A percentile compares a stretch with the other conserved stretches of the same genome.
Conservation (phyloP, 768 basidiomycete genomes). For the Amanita jacksonii region DNA sequence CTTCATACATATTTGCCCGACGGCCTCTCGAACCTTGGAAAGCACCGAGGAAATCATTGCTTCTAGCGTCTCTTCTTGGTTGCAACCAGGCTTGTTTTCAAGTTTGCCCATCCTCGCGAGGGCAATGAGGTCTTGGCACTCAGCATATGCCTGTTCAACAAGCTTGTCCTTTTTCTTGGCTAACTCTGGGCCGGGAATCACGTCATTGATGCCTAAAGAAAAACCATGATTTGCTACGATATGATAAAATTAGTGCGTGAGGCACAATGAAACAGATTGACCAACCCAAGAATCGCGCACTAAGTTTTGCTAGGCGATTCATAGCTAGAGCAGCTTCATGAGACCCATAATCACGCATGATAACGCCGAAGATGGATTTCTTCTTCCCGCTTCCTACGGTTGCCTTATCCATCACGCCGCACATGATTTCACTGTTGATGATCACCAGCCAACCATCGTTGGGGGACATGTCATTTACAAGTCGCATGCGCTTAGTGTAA, state of each 20-base stretch:
- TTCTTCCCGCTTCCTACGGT: constrained; percentile 98
- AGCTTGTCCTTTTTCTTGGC: constrained; percentile 72
- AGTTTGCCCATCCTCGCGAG: constrained; percentile 84
- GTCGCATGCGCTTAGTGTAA: constrained; percentile 51
- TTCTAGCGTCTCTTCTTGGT: constrained; percentile 95
- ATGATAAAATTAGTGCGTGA: constrained; percentile 4
- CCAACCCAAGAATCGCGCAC: constrained; percentile 73
- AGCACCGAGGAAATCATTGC: constrained; percentile 90
- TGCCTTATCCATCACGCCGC: constrained; percentile 97
- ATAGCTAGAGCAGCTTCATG: constrained; percentile 92
- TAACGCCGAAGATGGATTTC: constrained; percentile 97
- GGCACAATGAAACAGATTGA: neutral
- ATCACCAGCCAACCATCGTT: constrained; percentile 98
- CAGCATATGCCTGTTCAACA: constrained; percentile 81
- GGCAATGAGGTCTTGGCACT: constrained; percentile 81
- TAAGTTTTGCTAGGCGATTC: constrained; percentile 93
- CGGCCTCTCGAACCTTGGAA: constrained; percentile 91
- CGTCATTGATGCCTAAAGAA: constrained; percentile 97
- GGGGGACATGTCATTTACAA: constrained; percentile 78
- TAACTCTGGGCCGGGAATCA: constrained; percentile 88
- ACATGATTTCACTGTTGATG: constrained; percentile 98
- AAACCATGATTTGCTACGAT: constrained; percentile 89
- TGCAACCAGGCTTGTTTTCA: constrained; percentile 95
- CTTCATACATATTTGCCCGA: constrained; percentile 96
- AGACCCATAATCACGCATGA: constrained; percentile 92